Conservation (phyloP, 192 early-diverging fungal genomes). For the Backusella luteola region DNA sequence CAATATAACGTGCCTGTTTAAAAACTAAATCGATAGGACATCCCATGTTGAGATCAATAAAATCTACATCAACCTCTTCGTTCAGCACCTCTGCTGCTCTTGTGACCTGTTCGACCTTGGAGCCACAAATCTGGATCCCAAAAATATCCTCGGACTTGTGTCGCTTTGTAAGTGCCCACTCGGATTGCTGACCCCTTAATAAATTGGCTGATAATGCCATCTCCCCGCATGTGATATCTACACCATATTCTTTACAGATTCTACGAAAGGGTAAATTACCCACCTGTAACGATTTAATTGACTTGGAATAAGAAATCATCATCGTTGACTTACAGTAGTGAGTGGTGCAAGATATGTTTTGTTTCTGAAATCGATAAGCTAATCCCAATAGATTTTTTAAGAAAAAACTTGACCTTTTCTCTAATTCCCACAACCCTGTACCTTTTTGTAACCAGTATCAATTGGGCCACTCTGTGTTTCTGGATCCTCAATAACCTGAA, state of each 20-base stretch:
- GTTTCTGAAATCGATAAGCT: conserved; percentile 67
- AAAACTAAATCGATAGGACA: conserved; percentile 92
- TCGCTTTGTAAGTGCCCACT: conserved; percentile 83
- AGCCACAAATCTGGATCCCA: conserved; percentile 87
- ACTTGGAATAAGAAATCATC: neutral
- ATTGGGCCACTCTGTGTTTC: conserved; percentile 39
- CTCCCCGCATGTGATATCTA: conserved; percentile 96
- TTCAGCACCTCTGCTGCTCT: conserved; percentile 70
- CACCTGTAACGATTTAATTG: conserved; percentile 30
- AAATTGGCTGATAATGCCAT: conserved; percentile 81
- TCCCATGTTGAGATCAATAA: conserved; percentile 95
- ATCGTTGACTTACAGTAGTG: conserved; percentile 64
- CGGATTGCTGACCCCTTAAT: conserved; percentile 62
- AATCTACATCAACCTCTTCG: conserved; percentile 73
- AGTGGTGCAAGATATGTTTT: conserved; percentile 94
- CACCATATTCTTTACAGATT: conserved; percentile 90
- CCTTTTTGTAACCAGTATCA: conserved; percentile 58
- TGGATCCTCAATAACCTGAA: neutral
- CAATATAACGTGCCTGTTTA: conserved; percentile 25
- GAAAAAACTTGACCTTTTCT: neutral
- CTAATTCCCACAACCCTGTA: neutral
- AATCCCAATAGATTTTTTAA: neutral
- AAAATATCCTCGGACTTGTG: conserved; percentile 89
- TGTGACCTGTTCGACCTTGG: conserved; percentile 54
- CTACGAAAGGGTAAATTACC: conserved; percentile 97